Evolutionary conservation across 2,329 filamentous ascomycete species (phyloP), one percentile per base, ranked within the genome.

Genomic region (Verticillium longisporum): DNA sequence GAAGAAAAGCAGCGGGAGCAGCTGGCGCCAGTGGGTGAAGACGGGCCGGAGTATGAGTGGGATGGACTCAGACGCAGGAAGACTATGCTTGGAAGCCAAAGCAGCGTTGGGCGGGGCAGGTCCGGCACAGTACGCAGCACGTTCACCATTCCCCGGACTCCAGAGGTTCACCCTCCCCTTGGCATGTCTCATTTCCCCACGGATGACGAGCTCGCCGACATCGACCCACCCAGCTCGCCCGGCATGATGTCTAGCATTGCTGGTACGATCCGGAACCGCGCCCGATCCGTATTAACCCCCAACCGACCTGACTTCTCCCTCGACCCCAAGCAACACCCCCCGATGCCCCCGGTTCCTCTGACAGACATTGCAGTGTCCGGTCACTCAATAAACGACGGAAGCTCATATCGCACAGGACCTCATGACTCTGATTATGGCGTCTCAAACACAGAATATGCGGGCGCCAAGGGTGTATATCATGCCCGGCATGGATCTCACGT

Each of bases 141-240:
- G 26, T 56, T 60, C 66, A 64, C 68, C 66, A 62, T 74, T 64
- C 65, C 73, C 60, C 68, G 68, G 64, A 60, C 65, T 54, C 60
- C 69, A 62, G 59, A 58, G n/a, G 60, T 64, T 63, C 90, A 95
- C 70, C 91, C 90, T 1, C 92, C 92, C 0, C 77, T 97, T 9
- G 94, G 94, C 56, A 96, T 97, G 91, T 90, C 92, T 0, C 86
- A 85, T 38, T 91, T 97, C 70, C 92, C 92, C 0, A 82, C 83
- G 18, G 83, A 88, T 10, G 83, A 88, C 21, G 85, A 88, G 60
- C 77, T 85, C 11, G 78, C 81, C 37, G 83, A 84, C 50, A 76
- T 81, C 62, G 75, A 84, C 36, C 75, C 78, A 56, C 79, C 80
- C 38, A 75, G 74, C 38, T 78, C 78, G 1, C 77, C 79, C 4